These are phyloP conservation scores for Tolypocladium guangdongense DNA, from an alignment of 2,329 filamentous ascomycete species.

Conservation along the genomic window DNA sequence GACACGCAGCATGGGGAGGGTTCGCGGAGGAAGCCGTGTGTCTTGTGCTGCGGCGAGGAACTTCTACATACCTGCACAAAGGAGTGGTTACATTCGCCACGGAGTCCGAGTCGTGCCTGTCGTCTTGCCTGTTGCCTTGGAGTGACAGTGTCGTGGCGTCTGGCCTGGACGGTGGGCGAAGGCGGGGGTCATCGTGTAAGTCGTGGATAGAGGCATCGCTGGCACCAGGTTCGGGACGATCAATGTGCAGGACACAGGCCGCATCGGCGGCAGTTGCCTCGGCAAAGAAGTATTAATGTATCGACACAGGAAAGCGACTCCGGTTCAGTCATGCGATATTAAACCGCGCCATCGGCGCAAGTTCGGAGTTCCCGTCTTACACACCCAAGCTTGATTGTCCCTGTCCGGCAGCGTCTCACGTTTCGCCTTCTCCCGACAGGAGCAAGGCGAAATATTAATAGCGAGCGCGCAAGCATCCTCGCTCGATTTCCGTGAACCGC, in stretches of 20 bases:
- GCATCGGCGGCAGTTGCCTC: background rate
- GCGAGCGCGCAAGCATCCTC: background rate
- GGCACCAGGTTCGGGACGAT: background rate
- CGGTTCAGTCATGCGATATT: background rate
- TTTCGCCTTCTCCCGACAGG: too few relatives aligned
- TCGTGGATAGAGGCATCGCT: background rate
- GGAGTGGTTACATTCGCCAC: too few relatives aligned
- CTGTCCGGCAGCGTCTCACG: background rate
- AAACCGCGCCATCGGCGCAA: background rate
- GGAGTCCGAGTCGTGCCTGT: too few relatives aligned
- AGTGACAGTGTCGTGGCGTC: background rate
- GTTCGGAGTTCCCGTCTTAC: background rate
- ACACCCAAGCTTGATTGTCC: too few relatives aligned
- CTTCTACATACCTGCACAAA: background rate
- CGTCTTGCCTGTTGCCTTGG: background rate
- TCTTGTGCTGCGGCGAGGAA: background rate
- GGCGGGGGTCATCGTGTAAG: background rate
- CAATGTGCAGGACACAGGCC: background rate
- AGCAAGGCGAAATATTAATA: background rate
- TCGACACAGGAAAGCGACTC: background rate
- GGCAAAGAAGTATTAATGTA: background rate
- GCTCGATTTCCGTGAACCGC: background rate
- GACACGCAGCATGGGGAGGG: background rate
- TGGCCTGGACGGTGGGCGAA: background rate
- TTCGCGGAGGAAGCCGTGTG: background rate